phyloP scores from a whole-genome alignment of 371 early-diverging fungal species.

The Saksenaea oblongispora region DNA sequence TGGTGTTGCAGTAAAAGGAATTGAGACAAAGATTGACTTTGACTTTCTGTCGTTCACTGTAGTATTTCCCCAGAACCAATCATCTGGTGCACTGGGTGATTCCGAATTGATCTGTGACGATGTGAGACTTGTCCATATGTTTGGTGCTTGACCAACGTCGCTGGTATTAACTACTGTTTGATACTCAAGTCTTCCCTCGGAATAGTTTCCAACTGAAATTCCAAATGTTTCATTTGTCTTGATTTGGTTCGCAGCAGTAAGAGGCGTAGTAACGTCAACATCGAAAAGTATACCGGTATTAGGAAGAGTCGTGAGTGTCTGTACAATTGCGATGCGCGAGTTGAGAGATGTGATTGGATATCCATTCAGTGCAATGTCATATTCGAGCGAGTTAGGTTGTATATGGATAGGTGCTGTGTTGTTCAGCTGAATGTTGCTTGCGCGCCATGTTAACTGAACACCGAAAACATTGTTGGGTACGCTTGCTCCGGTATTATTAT shows the following conservation, averaged over 20 bases:
- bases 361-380: slow-evolving; percentile 32
- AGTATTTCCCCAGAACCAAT: slow-evolving; percentile 33
- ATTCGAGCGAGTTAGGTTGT: slow-evolving; percentile 44
- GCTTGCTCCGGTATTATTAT: slow-evolving; percentile 19
- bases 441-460: slow-evolving; percentile 31
- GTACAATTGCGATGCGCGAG: slow-evolving; percentile 29
- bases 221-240: slow-evolving; percentile 48
- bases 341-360: slow-evolving; percentile 23
- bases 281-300: slow-evolving; percentile 21
- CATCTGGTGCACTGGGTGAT: slow-evolving; percentile 11
- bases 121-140: slow-evolving; percentile 2
- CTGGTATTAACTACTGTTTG: slow-evolving; percentile 31
- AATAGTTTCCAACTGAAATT: slow-evolving; percentile 40
- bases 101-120: not conserved
- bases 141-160: slow-evolving; percentile 10
- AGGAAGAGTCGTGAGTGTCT: slow-evolving; percentile 17
- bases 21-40: slow-evolving; percentile 20
- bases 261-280: slow-evolving; percentile 47
- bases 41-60: slow-evolving; percentile 8
- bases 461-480: slow-evolving; percentile 10
- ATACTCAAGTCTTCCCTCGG: slow-evolving; percentile 46
- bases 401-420: slow-evolving; percentile 37
- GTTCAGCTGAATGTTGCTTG: slow-evolving; percentile 45
- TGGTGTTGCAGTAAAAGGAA: slow-evolving; percentile 13
- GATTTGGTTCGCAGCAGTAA: slow-evolving; percentile 35